phyloP scores from a whole-genome alignment of 768 basidiomycete genomes.

The Kondoa subrosea region DNA sequence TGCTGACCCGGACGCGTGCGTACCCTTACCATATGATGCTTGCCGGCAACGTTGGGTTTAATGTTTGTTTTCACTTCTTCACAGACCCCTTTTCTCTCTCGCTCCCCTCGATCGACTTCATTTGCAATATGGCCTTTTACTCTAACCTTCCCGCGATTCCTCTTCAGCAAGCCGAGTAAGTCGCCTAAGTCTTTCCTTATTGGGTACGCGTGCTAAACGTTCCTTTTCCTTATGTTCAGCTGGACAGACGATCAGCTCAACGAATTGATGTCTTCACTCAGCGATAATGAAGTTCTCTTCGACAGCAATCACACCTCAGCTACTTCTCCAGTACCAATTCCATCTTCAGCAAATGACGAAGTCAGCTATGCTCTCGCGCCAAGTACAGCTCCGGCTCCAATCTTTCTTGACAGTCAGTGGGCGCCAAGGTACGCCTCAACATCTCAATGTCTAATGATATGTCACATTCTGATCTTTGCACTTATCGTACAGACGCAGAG shows the following conservation, averaged over 20 bases:
- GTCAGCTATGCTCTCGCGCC: not conserved
- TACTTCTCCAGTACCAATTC: not conserved
- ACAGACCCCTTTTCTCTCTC: no score
- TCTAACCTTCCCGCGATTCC: no score
- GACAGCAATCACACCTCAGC: not conserved
- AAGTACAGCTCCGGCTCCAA: not conserved
- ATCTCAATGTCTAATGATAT: not conserved
- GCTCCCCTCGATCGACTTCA: no score
- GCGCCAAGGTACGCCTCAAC: not conserved
- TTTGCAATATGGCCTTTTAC: no score
- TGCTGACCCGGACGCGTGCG: no score
- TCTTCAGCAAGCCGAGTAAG: no score
- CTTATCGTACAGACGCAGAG: not conserved
- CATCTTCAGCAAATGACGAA: not conserved
- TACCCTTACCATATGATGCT: no score
- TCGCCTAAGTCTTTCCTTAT: no score
- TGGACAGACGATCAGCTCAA: not conserved
- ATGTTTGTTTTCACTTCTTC: no score
- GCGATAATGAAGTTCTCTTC: not conserved
- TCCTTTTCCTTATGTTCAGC: no score
- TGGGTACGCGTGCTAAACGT: no score
- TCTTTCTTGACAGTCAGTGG: not conserved
- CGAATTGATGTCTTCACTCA: not conserved
- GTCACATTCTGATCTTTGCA: not conserved
- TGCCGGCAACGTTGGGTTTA: no score